Conservation (phyloP, 129 eudicot species). For the Arctium lappa region DNA sequence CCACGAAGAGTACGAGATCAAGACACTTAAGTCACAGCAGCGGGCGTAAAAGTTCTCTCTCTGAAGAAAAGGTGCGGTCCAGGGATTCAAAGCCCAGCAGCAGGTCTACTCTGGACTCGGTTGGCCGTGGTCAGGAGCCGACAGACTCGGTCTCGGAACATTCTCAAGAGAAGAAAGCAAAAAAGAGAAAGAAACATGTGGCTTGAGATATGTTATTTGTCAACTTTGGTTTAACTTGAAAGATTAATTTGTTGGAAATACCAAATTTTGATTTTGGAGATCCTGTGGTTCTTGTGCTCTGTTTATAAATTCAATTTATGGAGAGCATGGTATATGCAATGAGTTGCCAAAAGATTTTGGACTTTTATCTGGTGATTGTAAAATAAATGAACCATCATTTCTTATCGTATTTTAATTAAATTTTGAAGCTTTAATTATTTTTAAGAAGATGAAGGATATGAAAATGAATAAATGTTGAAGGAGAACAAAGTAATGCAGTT, state of each 20-base stretch:
- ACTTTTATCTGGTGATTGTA: neutral
- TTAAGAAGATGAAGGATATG: too few species aligned
- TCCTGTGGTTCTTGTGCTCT: neutral
- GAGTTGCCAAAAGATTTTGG: neutral
- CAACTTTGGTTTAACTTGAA: neutral
- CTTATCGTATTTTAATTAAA: too few species aligned
- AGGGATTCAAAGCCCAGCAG: constrained; percentile 30
- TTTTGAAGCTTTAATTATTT: too few species aligned
- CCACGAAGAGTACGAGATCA: constrained; percentile 44
- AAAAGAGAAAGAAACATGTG: constrained; percentile 42
- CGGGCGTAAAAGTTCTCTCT: constrained; percentile 30
- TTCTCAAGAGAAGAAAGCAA: constrained; percentile 52
- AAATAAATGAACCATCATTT: neutral
- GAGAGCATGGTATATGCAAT: neutral
- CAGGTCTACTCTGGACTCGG: constrained; percentile 41
- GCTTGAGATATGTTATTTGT: constrained; percentile 13
- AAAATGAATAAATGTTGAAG: too few species aligned
- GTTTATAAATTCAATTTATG: neutral
- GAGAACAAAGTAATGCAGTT: too few species aligned
- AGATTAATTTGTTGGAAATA: neutral
- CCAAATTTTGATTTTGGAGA: neutral
- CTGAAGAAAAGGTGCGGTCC: constrained; percentile 34
- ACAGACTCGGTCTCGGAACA: constrained; percentile 38
- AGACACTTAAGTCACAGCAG: constrained; percentile 39
- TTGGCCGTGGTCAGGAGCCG: constrained; percentile 21